Evolutionary conservation across 139 green algal genomes (phyloP).

Genomic region (Edaphochlamys debaryana): DNA sequence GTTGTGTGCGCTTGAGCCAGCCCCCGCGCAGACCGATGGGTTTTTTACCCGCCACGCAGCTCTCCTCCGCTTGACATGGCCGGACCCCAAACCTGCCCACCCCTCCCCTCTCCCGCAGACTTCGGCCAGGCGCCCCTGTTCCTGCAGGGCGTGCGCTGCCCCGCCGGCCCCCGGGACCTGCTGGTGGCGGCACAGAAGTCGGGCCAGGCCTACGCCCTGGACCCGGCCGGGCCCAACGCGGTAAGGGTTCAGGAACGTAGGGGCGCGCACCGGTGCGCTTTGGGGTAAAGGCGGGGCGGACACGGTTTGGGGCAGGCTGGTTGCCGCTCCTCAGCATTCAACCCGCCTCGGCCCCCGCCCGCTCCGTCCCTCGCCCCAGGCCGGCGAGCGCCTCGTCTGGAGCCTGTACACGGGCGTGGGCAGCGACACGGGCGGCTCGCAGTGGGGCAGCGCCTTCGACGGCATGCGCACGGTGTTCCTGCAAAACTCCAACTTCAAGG

Average conservation of each 20-base stretch:
- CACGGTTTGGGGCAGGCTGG: too few relatives aligned
- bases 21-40: background rate
- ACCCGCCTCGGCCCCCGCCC: too few relatives aligned
- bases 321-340: too few relatives aligned
- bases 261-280: too few relatives aligned
- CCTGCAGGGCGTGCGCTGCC: background rate
- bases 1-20: background rate
- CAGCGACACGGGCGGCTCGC: background rate
- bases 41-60: background rate
- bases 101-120: background rate
- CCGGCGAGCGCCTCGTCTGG: background rate
- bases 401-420: background rate
- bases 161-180: background rate
- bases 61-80: too few relatives aligned
- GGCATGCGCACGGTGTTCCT: background rate
- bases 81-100: background rate
- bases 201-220: background rate
- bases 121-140: background rate
- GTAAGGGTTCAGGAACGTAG: too few relatives aligned
- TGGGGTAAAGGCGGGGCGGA: too few relatives aligned
- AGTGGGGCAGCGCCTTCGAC: background rate
- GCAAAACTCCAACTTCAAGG: background rate
- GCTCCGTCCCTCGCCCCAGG: too few relatives aligned
- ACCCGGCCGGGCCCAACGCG: too few relatives aligned
- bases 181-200: background rate